Conservation (phyloP, 2,329 filamentous ascomycete genomes). For the Colletotrichum sojae region DNA sequence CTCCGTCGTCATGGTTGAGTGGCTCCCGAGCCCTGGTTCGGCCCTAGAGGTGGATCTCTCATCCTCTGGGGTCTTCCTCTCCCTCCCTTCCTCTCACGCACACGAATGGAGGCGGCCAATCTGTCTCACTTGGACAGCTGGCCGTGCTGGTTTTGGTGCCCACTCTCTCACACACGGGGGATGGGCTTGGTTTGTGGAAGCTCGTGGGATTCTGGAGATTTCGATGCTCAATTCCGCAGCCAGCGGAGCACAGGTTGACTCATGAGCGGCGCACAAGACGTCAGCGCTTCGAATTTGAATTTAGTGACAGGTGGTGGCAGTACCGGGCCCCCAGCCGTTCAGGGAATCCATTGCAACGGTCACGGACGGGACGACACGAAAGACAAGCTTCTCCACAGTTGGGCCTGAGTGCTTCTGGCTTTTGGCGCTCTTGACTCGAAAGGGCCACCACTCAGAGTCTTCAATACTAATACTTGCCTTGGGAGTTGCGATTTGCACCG, state of each 20-base stretch:
- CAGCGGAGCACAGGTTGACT: constrained; percentile 14
- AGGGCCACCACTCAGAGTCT: constrained; percentile 21
- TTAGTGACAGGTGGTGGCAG: constrained; percentile 3
- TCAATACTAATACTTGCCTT: too few relatives aligned
- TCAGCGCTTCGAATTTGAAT: background rate
- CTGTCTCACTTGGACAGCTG: constrained; percentile 24
- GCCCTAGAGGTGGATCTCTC: constrained; percentile 38
- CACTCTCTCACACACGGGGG: background rate
- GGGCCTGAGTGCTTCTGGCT: constrained; percentile 55
- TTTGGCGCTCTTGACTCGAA: constrained; percentile 43
- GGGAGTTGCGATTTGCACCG: constrained; percentile 38
- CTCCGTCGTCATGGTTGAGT: constrained; percentile 34
- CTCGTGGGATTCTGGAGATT: background rate
- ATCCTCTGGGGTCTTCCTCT: constrained; percentile 8
- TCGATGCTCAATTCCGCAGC: background rate
- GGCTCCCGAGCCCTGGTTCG: constrained; percentile 18
- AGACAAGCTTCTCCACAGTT: constrained; percentile 51
- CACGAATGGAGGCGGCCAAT: constrained; percentile 19
- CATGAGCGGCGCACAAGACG: constrained; percentile 7
- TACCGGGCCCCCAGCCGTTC: constrained; percentile 9
- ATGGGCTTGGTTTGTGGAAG: background rate
- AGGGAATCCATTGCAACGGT: constrained; percentile 25
- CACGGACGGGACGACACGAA: constrained; percentile 41
- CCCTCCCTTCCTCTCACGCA: constrained; percentile 26
- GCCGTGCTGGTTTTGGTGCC: constrained; percentile 13